Evolutionary conservation across 148 eudicot species (phyloP).

Genomic region (Dianthus caryophyllus): DNA sequence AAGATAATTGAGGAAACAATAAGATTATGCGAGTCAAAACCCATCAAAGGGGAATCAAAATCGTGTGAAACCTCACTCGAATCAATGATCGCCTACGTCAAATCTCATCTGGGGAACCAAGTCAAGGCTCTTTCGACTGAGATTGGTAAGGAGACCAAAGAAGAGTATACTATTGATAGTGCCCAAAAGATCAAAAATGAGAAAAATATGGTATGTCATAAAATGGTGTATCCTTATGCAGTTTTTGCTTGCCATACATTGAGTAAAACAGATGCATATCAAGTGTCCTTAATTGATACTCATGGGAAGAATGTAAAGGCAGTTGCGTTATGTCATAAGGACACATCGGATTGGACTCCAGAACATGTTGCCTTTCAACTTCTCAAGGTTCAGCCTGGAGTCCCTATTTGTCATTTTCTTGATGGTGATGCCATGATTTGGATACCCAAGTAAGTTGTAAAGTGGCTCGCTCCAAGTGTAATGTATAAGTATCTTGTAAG

Average conservation of each 20-base stretch:
- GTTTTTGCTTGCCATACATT: conserved; percentile 38
- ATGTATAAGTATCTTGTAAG: too few species aligned
- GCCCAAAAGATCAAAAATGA: conserved; percentile 1
- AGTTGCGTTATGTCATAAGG: conserved; percentile 34
- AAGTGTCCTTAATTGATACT: conserved; percentile 28
- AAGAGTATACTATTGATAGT: conserved; percentile 15
- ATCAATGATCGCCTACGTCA: conserved; percentile 3
- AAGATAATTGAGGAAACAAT: background rate
- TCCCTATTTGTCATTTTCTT: conserved; percentile 17
- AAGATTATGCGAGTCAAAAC: background rate
- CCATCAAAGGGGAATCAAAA: background rate
- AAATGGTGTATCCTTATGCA: conserved; percentile 33
- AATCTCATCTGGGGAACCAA: background rate
- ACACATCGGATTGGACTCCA: conserved; percentile 46
- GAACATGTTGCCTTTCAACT: conserved; percentile 34
- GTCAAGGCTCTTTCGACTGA: background rate
- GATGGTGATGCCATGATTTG: conserved; percentile 3
- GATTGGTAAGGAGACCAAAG: background rate
- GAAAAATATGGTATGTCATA: conserved; percentile 30
- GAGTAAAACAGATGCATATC: conserved; percentile 20
- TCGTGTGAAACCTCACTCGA: background rate
- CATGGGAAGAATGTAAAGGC: conserved; percentile 23
- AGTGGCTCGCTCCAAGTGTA: too few species aligned
- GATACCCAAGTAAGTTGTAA: background rate
- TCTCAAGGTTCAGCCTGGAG: conserved; percentile 36